Base-by-base conservation (phyloP, 208 protist genomes). In the Endotrypanum monterogeii region DNA sequence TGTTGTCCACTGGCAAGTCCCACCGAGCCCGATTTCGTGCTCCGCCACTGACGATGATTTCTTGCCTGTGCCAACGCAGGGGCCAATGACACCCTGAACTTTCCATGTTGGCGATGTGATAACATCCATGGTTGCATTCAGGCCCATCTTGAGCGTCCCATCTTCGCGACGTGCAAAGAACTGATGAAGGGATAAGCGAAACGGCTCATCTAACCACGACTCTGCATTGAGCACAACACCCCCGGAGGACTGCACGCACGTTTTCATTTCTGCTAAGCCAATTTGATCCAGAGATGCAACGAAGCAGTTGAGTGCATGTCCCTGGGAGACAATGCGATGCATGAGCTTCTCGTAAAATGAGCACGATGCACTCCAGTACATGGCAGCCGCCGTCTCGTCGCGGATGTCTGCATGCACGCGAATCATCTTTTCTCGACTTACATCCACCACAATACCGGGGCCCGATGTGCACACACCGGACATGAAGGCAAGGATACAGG, bases 1-100 rank as follows among this genome's bases (percentile, higher is more conserved):
- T n/a, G 99, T 87, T 25, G 93, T 97, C 99, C 99, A 99, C 78
- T 98, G 92, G 77, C 85, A 96, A 30, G 99, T 99, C 51, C 97
- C 98, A 52, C 98, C 98, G 56, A 98, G 81, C 32, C 99, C 99
- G 67, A 99, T 95, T 67, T 98, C 94, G 52, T 79, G 83, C 35
- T 98, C 93, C 7, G 88, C 83, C 23, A 98, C 92, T 5, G 84
- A 94, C 4, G 88, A 68, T 9, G 86, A 90, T 80, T 98, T 99
- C 80, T 98, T 98, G 62, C 89, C 91, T n/a, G 97, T 95, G 28
- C 93, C 95, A 28, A 96, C 86, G 76, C 92, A 94, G 35, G 88
- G 93, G 14, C 98, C 98, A 83, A 99, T 98, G 51, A 97, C 93
- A 37, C 98, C 97, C 70, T 88, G 89, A 37, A 99, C 95, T 78